Base-by-base conservation (phyloP, 176 grass and related monocot genomes). In the Musa beccarii region DNA sequence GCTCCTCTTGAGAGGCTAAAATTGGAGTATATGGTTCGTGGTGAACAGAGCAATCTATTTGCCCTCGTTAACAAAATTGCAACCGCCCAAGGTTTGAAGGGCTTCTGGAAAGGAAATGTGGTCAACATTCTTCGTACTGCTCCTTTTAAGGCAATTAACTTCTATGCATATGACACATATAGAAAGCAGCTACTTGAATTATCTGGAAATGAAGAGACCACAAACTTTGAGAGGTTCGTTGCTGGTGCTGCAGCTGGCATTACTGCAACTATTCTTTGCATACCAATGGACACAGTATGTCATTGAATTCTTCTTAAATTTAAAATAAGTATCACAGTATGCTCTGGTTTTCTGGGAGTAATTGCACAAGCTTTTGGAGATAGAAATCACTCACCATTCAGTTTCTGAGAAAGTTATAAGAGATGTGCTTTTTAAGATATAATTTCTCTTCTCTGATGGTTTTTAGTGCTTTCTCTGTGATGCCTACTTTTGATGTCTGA, bases 261-360 rank as follows among this genome's bases (percentile, higher is more conserved):
- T 76, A 99, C 96, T 25, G 91, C 96, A 76, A 86, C 91, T 1
- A 73, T 99, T 10, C 72, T 95, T 79, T 95, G 91, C 66, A 86
- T 99, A 80, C 90, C 96, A 56, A 89, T 99, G 96, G 96, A 99
- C 84, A 99, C 96, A 2, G 96, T 99, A 92, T 82, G 85, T 80
- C 34, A 72, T 64, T 72, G 62, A 43, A 7, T 49, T 69, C 66
- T 43, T 43, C 34, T 43, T 43, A 6, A 43, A 43, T 43, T 43
- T 43, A 43, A 43, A 43, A 43, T 43, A 43, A 5, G 34, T 43
- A 43, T 43, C 34, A 43, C 34, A 43, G 6, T 43, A 43, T 43
- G 3, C 34, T 43, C 34, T 54, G 14, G 7, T 23, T 67, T 57
- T 75, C 29, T 29, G 25, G 25, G 14, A 75, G 53, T 55, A 75